Percentiles rank a stretch among this genome's conserved stretches.
phyloP scores from a whole-genome alignment of 2,329 filamentous ascomycete genomes.

The Epichloe bromicola region DNA sequence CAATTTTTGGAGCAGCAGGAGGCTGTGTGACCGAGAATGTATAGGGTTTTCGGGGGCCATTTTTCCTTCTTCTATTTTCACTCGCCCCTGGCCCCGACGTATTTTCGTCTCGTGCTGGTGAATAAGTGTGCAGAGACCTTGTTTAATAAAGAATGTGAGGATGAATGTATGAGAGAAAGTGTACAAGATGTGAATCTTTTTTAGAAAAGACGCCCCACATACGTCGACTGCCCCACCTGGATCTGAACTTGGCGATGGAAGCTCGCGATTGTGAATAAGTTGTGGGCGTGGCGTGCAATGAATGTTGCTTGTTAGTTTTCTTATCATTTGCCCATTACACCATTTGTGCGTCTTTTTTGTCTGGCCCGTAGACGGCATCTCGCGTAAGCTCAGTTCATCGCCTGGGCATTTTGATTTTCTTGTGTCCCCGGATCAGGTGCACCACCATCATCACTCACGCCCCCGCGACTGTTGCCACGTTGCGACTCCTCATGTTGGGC shows the following conservation, averaged over 20 bases:
- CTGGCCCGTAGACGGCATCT: background rate
- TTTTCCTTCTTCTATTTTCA: background rate
- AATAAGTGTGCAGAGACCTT: background rate
- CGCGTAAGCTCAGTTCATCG: background rate
- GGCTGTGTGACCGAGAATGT: conserved; percentile 71
- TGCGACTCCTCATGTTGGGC: background rate
- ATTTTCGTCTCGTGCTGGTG: background rate
- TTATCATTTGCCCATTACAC: too few species aligned
- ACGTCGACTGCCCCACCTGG: background rate
- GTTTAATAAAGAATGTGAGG: background rate
- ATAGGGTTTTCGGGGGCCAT: conserved; percentile 46
- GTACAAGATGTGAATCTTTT: background rate
- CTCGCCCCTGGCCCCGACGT: background rate
- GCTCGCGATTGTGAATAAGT: too few species aligned
- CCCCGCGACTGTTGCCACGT: background rate
- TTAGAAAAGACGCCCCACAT: background rate
- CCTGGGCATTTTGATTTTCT: background rate
- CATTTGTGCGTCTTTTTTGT: background rate
- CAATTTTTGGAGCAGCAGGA: conserved; percentile 67
- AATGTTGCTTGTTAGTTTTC: too few species aligned
- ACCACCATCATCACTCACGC: background rate
- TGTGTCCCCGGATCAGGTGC: background rate
- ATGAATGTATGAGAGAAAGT: background rate
- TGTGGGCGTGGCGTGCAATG: too few species aligned
- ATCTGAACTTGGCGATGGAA: background rate